These are phyloP conservation scores for Collybia mongolica DNA, from an alignment of 768 basidiomycete genomes.

Conservation along the genomic window DNA sequence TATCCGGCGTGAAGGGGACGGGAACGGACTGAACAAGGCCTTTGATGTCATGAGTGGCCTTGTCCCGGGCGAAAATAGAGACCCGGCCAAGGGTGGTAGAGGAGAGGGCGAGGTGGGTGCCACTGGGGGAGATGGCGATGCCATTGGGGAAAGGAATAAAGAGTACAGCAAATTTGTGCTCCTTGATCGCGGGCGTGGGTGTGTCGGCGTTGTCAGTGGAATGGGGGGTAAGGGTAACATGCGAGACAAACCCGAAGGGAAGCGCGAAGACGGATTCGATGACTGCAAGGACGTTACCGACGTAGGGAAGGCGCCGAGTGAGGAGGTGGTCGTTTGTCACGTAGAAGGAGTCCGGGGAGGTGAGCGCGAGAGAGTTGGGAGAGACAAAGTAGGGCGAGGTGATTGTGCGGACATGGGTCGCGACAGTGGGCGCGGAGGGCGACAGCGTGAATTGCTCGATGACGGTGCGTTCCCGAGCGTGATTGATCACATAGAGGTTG, in stretches of 20 bases:
- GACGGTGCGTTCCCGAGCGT: conserved; percentile 56
- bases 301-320: conserved; percentile 55
- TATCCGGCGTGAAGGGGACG: conserved; percentile 64
- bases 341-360: conserved; percentile 67
- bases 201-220: conserved; percentile 13
- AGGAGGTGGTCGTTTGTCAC: conserved; percentile 72
- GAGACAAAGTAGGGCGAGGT: conserved; percentile 56
- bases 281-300: conserved; percentile 52
- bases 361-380: conserved; percentile 66
- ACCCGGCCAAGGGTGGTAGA: conserved; percentile 49
- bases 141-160: conserved; percentile 72
- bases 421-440: conserved; percentile 39
- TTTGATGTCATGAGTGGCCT: conserved; percentile 40
- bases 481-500: conserved; percentile 68
- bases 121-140: conserved; percentile 53
- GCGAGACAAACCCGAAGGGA: conserved; percentile 59
- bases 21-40: conserved; percentile 33
- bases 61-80: conserved; percentile 50
- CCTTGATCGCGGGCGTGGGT: conserved; percentile 21
- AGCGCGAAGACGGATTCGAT: conserved; percentile 55
- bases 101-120: conserved; percentile 53
- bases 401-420: conserved; percentile 60
- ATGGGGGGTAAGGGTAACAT: conserved; percentile 43
- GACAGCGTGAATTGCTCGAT: conserved; percentile 67
- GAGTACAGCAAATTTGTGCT: conserved; percentile 38